phyloP scores from a whole-genome alignment of 2,329 filamentous ascomycete genomes.

The Trichoderma hamatum region DNA sequence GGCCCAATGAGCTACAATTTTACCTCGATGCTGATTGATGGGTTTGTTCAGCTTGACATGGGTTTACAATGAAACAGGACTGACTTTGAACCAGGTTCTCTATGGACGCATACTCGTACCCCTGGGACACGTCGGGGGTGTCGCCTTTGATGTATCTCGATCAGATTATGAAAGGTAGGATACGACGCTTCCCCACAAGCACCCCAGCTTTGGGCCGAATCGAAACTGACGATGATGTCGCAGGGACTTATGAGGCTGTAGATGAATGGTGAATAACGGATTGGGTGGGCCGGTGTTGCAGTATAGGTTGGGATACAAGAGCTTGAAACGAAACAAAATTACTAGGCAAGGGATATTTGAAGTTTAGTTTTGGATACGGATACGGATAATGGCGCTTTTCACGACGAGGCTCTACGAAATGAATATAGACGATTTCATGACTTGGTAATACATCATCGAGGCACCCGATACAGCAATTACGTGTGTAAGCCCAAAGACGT shows the following conservation, averaged over 20 bases:
- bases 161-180: conserved; percentile 23
- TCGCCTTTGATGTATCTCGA: conserved; percentile 22
- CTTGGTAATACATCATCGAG: not conserved
- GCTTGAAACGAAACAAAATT: not conserved
- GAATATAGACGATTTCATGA: not conserved
- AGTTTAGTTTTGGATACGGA: not conserved
- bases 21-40: not conserved
- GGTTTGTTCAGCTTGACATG: not conserved
- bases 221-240: not conserved
- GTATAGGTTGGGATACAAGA: not conserved
- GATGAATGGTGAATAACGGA: not conserved
- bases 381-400: not conserved
- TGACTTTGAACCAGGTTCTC: not conserved
- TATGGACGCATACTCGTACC: not conserved
- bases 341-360: not conserved
- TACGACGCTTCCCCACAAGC: not conserved
- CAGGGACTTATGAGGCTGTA: not conserved
- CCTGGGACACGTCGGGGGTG: conserved; percentile 14
- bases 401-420: not conserved
- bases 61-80: not conserved
- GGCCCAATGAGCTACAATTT: not conserved
- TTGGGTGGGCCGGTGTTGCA: not conserved
- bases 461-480: not conserved
- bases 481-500: not conserved
- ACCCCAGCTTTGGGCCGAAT: not conserved